Evolutionary conservation across 768 basidiomycete genomes (phyloP).

Genomic region (Tulasnella sp.): DNA sequence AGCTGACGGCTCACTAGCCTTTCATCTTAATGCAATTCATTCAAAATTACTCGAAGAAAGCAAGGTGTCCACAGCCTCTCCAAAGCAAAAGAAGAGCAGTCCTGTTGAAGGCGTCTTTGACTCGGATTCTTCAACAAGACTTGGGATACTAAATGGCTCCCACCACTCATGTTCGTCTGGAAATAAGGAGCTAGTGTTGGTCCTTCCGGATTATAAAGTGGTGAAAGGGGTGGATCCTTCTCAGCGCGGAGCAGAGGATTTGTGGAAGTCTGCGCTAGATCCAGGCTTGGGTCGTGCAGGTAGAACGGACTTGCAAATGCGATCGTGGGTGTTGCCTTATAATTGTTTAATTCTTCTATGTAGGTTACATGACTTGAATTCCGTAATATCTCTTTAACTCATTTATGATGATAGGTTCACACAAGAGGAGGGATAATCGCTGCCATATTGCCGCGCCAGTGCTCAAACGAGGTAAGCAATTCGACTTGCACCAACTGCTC

Average conservation of each 20-base stretch:
- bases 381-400: not conserved
- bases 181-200: conserved; percentile 60
- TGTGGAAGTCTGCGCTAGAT: conserved; percentile 54
- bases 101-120: conserved; percentile 44
- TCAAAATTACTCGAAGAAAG: conserved; percentile 11
- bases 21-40: conserved; percentile 28
- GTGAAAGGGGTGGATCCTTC: conserved; percentile 58
- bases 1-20: conserved; percentile 55
- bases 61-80: conserved; percentile 1
- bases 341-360: conserved; percentile 82
- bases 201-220: conserved; percentile 87
- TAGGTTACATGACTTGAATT: conserved; percentile 29
- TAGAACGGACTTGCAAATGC: conserved; percentile 33
- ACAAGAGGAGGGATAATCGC: conserved; percentile 84
- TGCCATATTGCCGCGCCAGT: conserved; percentile 80
- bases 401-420: conserved; percentile 51
- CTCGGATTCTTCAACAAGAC: conserved; percentile 38
- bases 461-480: conserved; percentile 51
- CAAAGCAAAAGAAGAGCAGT: conserved; percentile 12
- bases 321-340: conserved; percentile 77
- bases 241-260: conserved; percentile 46
- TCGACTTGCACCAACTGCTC: conserved; percentile 18
- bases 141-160: conserved; percentile 75
- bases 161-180: conserved; percentile 59
- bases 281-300: conserved; percentile 35